These are phyloP conservation scores for Psilocybe tampanensis DNA, from an alignment of 768 basidiomycete species.

Conservation along the genomic window DNA sequence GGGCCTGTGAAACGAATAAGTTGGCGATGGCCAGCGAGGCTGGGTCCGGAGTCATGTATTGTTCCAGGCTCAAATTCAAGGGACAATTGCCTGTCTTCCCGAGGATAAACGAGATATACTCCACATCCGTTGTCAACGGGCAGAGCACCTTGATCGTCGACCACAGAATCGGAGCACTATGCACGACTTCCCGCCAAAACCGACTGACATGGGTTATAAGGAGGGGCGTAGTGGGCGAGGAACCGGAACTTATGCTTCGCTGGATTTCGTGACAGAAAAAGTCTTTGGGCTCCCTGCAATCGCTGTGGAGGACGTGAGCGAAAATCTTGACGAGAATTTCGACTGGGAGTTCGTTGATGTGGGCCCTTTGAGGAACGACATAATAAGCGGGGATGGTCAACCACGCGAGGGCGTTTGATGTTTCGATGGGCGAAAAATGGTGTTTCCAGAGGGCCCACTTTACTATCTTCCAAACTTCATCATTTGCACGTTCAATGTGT, in stretches of 20 bases:
- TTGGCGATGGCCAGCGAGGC: constrained; percentile 8
- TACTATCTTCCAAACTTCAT: constrained; percentile 1
- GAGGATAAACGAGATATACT: constrained; percentile 6
- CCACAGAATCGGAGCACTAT: constrained; percentile 12
- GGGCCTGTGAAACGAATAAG: constrained; percentile 6
- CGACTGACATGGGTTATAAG: constrained; percentile 8
- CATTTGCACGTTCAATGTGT: neutral
- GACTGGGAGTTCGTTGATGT: constrained; percentile 9
- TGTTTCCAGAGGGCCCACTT: constrained; percentile 10
- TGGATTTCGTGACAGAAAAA: neutral
- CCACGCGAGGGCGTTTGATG: constrained; percentile 13
- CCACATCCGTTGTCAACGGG: constrained; percentile 7
- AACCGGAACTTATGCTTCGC: constrained; percentile 10
- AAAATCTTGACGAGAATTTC: constrained; percentile 14
- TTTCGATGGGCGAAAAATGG: constrained; percentile 13
- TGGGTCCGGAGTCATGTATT: constrained; percentile 13
- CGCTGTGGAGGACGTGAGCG: constrained; percentile 15
- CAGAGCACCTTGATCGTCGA: constrained; percentile 12
- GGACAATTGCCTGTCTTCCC: constrained; percentile 5
- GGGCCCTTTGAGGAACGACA: constrained; percentile 3
- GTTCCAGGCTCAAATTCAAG: constrained; percentile 13
- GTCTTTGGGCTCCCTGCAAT: constrained; percentile 7
- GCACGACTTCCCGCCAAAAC: constrained; percentile 8
- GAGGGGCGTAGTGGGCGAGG: constrained; percentile 15
- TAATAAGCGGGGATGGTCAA: constrained; percentile 9